Conservation (phyloP, 1,284 basidiomycete species). For the Schizophyllum commune region DNA sequence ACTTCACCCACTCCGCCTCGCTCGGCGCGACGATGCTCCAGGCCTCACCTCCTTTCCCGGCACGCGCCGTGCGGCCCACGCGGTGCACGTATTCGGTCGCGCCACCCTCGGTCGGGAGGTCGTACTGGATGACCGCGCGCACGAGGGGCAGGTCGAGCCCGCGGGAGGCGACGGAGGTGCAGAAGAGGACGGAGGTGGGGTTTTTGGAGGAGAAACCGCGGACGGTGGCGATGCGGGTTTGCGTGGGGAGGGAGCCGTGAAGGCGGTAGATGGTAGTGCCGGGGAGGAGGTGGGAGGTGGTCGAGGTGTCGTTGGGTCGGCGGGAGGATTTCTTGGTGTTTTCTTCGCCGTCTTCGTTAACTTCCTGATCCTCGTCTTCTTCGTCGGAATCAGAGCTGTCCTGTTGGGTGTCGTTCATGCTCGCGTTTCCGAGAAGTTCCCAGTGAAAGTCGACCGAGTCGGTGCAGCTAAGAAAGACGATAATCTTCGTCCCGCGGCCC, state of each 20-base stretch:
- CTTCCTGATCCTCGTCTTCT: constrained; percentile 71
- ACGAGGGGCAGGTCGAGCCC: constrained; percentile 98
- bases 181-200: constrained; percentile 60
- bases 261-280: constrained; percentile 82
- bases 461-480: constrained; percentile 95
- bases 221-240: constrained; percentile 77
- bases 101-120: constrained; percentile 95
- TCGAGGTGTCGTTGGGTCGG: not conserved
- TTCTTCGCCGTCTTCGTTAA: constrained; percentile 33
- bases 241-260: constrained; percentile 86
- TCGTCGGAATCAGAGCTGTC: constrained; percentile 42
- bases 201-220: constrained; percentile 62
- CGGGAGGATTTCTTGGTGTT: too few relatives aligned
- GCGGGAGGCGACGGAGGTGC: constrained; percentile 95
- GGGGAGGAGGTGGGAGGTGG: constrained; percentile 74
- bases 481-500: constrained; percentile 59
- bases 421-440: constrained; percentile 73
- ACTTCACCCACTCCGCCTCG: constrained; percentile 83
- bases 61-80: constrained; percentile 94
- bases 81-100: constrained; percentile 96
- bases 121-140: constrained; percentile 91
- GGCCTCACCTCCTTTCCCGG: constrained; percentile 87
- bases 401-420: constrained; percentile 51
- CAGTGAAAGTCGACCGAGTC: constrained; percentile 98
- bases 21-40: constrained; percentile 90